These are phyloP conservation scores for Flaveria bidentis DNA, from an alignment of 129 eudicot genomes.

Conservation along the genomic window DNA sequence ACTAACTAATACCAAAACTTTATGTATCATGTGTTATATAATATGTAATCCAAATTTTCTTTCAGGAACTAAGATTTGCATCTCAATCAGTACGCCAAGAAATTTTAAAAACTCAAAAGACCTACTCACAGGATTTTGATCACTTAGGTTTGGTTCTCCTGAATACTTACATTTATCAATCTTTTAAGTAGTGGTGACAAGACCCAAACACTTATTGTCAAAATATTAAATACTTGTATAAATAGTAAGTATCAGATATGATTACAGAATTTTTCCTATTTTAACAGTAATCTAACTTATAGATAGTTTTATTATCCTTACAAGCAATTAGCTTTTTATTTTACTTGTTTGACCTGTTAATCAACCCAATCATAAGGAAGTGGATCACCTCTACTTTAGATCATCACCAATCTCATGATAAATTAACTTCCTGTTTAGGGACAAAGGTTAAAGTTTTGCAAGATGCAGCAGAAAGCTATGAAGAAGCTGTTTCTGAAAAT, in stretches of 20 bases:
- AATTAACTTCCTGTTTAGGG: conserved; percentile 38
- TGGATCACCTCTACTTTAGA: conserved; percentile 10
- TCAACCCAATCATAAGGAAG: background rate
- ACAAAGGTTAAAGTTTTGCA: conserved; percentile 53
- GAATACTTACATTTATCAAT: background rate
- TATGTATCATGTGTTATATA: background rate
- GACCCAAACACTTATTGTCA: background rate
- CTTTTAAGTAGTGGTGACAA: background rate
- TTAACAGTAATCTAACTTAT: background rate
- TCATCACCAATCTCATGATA: conserved; percentile 1
- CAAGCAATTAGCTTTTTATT: background rate
- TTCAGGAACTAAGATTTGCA: conserved; percentile 83
- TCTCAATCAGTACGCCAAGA: conserved; percentile 86
- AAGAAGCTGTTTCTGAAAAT: conserved; percentile 67
- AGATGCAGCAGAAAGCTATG: conserved; percentile 67
- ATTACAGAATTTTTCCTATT: background rate
- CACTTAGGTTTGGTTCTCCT: conserved; percentile 55
- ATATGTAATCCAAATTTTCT: conserved; percentile 24
- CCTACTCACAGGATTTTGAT: conserved; percentile 65
- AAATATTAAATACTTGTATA: background rate
- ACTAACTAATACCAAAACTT: background rate
- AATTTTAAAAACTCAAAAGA: conserved; percentile 53
- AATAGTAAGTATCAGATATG: background rate
- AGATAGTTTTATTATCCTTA: background rate
- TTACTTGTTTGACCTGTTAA: background rate